These are phyloP conservation scores for Skeletonema potamos DNA, from an alignment of 108 stramenopile genomes.

Conservation along the genomic window DNA sequence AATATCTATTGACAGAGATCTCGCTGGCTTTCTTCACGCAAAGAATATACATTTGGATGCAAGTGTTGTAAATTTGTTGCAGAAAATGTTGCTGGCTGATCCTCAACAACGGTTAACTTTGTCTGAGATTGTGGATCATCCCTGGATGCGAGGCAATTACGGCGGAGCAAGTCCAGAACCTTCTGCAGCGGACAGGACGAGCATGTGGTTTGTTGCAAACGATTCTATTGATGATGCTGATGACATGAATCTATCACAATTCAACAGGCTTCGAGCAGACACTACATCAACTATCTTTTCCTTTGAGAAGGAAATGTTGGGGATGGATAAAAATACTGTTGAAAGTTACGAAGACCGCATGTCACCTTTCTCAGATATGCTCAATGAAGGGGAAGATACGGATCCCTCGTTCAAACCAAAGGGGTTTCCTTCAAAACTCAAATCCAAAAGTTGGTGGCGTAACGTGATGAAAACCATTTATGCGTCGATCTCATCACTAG, in stretches of 20 bases:
- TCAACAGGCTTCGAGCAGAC: neutral
- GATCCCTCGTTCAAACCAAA: conserved; percentile 1
- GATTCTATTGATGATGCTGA: conserved; percentile 18
- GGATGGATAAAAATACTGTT: neutral
- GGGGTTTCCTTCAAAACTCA: conserved; percentile 1
- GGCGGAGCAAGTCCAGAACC: neutral
- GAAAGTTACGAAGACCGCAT: neutral
- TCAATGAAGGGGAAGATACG: conserved; percentile 2
- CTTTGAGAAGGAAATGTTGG: neutral
- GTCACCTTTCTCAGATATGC: conserved; percentile 5
- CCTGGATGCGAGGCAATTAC: conserved; percentile 55
- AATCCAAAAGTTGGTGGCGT: conserved; percentile 12
- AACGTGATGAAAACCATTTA: conserved; percentile 1
- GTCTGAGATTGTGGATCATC: conserved; percentile 71
- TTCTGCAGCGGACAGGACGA: conserved; percentile 5
- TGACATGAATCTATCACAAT: conserved; percentile 9
- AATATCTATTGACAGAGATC: conserved; percentile 51
- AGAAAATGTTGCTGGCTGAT: conserved; percentile 73
- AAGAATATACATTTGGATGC: conserved; percentile 53
- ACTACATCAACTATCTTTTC: neutral
- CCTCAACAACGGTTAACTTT: conserved; percentile 70
- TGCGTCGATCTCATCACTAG: neutral
- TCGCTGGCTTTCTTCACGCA: conserved; percentile 38
- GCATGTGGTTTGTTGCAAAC: conserved; percentile 18
- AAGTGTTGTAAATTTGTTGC: conserved; percentile 69